Base-by-base conservation (phyloP, 1,139 yeast species). In the Blastobotrys ciferrii region DNA sequence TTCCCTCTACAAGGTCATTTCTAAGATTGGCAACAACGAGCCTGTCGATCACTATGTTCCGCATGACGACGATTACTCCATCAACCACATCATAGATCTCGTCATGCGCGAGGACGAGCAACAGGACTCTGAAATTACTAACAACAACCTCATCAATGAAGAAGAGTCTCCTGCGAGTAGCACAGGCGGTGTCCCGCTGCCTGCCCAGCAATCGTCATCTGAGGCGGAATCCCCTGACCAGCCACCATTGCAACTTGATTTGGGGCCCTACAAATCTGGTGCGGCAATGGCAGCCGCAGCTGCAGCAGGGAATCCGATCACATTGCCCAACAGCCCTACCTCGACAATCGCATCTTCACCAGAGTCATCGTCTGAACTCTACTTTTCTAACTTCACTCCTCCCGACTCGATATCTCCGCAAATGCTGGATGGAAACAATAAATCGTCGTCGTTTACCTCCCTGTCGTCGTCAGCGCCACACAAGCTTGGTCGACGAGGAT, bases 1-100 rank as follows among this genome's bases (percentile, higher is more conserved):
- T 58, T 72, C 84, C 1, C 68, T 85, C 51, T 66, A 69, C 39
- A 69, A 69, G 49, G 58, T 77, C 32, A 63, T 76, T 15, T 63
- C 65, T 37, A 60, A 73, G 55, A 63, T 74, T 12, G 63, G 68
- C 35, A 56, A 60, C 1, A 61, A 66, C 12, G 61, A 64, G 15
- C 62, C 56, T 28, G 60, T 64, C 20, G 42, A 55, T 5, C 53
- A 48, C n/a, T 61, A 48, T 36, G 50, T 61, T 9, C 59, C 61
- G 6, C 32, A 42, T 1, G 48, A 51, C 19, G 42, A 39, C 15
- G 60, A 62, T 20, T 53, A 52, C 36, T 52, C 59, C 17, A 59
- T 60, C 47, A 60, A 60, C 48, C 48, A 55, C 36, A 51, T 59
- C 20, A 57, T 58, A 28, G 60, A 58, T 12, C 46, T 58, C 36